Conservation (phyloP, 192 early-diverging fungal species). For the Oehlia diaphana region DNA sequence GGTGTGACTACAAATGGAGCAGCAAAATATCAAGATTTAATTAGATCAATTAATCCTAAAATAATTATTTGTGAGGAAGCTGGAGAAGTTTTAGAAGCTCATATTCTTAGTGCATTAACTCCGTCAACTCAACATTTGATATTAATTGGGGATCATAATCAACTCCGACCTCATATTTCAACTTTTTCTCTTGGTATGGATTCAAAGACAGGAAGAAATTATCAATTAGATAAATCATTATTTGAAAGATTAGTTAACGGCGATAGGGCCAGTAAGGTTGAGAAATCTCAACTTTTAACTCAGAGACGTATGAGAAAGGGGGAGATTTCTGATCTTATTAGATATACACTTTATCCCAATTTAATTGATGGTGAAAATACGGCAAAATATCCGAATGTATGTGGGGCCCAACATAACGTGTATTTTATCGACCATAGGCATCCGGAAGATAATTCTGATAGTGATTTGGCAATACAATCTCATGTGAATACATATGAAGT, state of each 20-base stretch:
- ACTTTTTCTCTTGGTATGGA: conserved; percentile 33
- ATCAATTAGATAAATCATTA: conserved; percentile 47
- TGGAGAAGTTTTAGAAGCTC: conserved; percentile 57
- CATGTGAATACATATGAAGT: conserved; percentile 50
- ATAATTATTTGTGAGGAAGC: conserved; percentile 63
- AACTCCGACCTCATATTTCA: not conserved
- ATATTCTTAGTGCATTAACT: conserved; percentile 49
- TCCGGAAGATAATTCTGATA: conserved; percentile 38
- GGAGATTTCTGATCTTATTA: conserved; percentile 50
- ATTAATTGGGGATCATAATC: conserved; percentile 42
- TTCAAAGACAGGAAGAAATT: conserved; percentile 38
- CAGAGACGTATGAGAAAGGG: conserved; percentile 55
- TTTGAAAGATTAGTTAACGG: conserved; percentile 45
- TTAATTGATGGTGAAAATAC: conserved; percentile 44
- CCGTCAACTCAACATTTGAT: conserved; percentile 52
- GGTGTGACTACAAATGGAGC: conserved; percentile 63
- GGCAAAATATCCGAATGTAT: conserved; percentile 30
- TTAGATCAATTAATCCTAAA: conserved; percentile 39
- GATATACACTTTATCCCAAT: conserved; percentile 46
- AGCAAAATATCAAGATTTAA: conserved; percentile 43
- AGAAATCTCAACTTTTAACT: conserved; percentile 5
- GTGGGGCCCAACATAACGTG: conserved; percentile 45
- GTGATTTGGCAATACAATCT: conserved; percentile 45
- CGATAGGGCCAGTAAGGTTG: not conserved
- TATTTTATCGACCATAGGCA: conserved; percentile 52